Conservation (phyloP, 2,329 filamentous ascomycete genomes). For the Scedosporium minutisporum region DNA sequence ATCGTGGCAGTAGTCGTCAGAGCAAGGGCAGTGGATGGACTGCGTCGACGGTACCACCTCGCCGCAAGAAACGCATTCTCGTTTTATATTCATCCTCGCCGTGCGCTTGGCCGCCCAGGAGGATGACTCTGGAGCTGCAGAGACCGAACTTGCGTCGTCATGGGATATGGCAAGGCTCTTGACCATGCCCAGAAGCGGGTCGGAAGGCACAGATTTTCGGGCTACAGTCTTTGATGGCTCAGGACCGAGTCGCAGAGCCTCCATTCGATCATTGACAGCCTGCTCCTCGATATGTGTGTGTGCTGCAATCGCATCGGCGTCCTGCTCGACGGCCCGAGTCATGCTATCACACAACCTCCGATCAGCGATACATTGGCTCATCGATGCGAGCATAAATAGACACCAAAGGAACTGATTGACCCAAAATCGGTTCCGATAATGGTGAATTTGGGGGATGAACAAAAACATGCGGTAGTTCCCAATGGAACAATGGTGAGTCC, state of each 20-base stretch:
- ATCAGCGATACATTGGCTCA: not conserved
- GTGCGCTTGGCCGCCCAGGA: not conserved
- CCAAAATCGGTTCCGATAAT: no score
- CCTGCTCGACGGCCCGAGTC: not conserved
- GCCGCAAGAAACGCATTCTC: not conserved
- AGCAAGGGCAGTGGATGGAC: conserved; percentile 17
- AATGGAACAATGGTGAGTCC: no score
- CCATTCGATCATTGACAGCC: not conserved
- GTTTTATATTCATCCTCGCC: not conserved
- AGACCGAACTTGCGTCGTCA: not conserved
- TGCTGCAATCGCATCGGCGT: not conserved
- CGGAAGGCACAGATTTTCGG: not conserved
- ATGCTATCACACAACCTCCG: conserved; percentile 8
- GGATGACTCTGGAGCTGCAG: not conserved
- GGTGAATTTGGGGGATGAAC: no score
- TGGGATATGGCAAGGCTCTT: not conserved
- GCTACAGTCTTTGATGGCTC: not conserved
- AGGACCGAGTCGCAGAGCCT: not conserved
- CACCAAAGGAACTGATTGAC: no score
- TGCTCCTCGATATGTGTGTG: not conserved
- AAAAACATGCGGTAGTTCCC: no score
- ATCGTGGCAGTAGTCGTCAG: conserved; percentile 39
- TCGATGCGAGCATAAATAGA: not conserved
- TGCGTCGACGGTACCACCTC: not conserved
- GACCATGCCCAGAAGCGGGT: not conserved